These are phyloP conservation scores for Solanum verrucosum DNA, from an alignment of 257 asterid genomes.

Conservation along the genomic window DNA sequence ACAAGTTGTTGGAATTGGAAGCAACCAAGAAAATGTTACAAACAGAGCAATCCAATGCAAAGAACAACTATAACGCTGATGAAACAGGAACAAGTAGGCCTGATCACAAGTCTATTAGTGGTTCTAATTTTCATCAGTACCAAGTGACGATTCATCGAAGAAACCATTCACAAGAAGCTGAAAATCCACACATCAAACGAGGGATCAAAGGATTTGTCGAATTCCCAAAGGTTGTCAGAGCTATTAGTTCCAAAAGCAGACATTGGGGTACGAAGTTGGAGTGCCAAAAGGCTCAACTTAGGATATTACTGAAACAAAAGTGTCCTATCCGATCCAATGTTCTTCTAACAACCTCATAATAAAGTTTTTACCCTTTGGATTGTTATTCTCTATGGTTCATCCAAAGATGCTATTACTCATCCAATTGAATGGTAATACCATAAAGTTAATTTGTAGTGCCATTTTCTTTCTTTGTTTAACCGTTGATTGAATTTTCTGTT, in stretches of 20 bases:
- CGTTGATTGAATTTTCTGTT: not conserved
- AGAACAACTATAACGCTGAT: not conserved
- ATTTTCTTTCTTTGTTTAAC: not conserved
- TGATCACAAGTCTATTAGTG: constrained; percentile 10
- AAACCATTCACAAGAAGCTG: constrained; percentile 23
- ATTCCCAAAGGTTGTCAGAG: constrained; percentile 66
- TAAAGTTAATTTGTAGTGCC: not conserved
- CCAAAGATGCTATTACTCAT: constrained; percentile 35
- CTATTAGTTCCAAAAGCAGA: constrained; percentile 64
- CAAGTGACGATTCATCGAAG: constrained; percentile 15
- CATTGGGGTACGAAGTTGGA: constrained; percentile 57
- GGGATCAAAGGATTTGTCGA: constrained; percentile 93
- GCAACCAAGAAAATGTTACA: constrained; percentile 5
- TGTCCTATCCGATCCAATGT: constrained; percentile 28
- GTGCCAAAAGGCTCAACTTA: constrained; percentile 76
- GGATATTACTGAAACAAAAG: constrained; percentile 52
- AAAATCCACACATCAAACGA: constrained; percentile 72
- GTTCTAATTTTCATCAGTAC: not conserved
- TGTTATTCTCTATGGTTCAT: constrained; percentile 3
- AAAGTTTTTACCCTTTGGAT: not conserved
- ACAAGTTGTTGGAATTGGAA: constrained; percentile 39
- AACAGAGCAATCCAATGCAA: not conserved
- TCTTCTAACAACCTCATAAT: constrained; percentile 30
- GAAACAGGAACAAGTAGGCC: not conserved
- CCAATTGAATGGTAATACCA: constrained; percentile 19